Percentiles rank a stretch among this genome's conserved stretches.
phyloP scores from a whole-genome alignment of 768 basidiomycete species.

The Crucibulum laeve region DNA sequence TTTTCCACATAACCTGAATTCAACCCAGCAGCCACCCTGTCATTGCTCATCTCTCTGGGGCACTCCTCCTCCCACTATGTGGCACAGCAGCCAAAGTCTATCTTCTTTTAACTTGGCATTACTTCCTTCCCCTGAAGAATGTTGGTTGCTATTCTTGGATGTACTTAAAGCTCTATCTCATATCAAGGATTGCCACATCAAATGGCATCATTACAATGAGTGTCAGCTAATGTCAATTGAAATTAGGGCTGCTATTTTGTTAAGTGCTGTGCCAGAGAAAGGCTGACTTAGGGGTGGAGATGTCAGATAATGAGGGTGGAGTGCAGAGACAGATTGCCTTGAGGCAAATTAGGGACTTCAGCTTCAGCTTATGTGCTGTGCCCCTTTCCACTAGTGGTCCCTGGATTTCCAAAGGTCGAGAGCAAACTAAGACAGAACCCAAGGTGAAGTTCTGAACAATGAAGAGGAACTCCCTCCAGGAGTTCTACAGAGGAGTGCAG shows the following conservation, averaged over 20 bases:
- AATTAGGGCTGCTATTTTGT: not conserved
- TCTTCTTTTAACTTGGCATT: not conserved
- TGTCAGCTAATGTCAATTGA: conserved; percentile 15
- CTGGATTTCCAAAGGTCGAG: no score
- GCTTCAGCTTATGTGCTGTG: no score
- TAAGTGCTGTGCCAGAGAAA: no score
- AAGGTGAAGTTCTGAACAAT: no score
- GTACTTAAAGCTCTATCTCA: conserved; percentile 10
- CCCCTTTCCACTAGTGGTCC: no score
- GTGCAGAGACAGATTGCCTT: no score
- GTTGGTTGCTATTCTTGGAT: conserved; percentile 10
- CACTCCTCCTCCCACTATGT: not conserved
- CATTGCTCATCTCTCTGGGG: not conserved
- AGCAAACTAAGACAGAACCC: no score
- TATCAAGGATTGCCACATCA: conserved; percentile 16
- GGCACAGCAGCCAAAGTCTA: conserved; percentile 1
- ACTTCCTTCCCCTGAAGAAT: conserved; percentile 10
- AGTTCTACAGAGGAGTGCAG: no score
- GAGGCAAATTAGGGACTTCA: no score
- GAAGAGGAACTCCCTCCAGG: no score
- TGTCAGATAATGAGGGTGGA: no score
- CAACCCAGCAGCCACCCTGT: not conserved
- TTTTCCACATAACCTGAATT: conserved; percentile 3
- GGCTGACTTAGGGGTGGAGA: no score
- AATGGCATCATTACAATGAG: conserved; percentile 15